Conservation (phyloP, 371 early-diverging fungal species). For the Dichotomocladium elegans region DNA sequence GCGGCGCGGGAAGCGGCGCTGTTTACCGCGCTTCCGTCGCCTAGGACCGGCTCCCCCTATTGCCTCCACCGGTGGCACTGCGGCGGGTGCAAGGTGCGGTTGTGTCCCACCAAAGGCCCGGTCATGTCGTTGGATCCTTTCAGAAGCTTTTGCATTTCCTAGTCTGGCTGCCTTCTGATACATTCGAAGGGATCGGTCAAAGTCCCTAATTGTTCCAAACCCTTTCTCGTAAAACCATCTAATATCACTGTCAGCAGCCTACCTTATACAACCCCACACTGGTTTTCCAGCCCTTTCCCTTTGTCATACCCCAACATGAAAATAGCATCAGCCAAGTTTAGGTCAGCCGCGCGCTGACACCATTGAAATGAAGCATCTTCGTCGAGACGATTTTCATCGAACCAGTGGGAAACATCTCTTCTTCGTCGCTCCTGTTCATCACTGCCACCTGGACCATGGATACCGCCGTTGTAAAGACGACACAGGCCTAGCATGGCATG, state of each 20-base stretch:
- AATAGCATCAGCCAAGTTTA: conserved; percentile 29
- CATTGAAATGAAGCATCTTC: conserved; percentile 47
- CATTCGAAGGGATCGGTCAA: too few species aligned
- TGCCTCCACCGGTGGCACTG: too few species aligned
- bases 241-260: background rate
- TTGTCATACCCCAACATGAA: conserved; percentile 14
- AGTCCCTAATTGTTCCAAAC: conserved; percentile 18
- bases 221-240: conserved; percentile 30
- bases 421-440: conserved; percentile 4
- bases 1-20: too few species aligned
- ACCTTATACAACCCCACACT: background rate
- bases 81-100: too few species aligned
- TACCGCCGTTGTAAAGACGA: conserved; percentile 18
- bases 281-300: conserved; percentile 25
- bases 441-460: conserved; percentile 17
- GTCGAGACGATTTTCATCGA: conserved; percentile 19
- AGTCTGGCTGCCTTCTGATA: too few species aligned
- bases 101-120: too few species aligned
- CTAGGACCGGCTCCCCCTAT: too few species aligned
- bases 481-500: conserved; percentile 28
- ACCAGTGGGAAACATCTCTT: conserved; percentile 36
- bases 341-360: conserved; percentile 40
- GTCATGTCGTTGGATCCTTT: too few species aligned
- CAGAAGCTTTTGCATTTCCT: too few species aligned
- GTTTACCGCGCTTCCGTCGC: too few species aligned